Conservation (phyloP, 345 rosid genomes). For the Euphorbia lathyris region DNA sequence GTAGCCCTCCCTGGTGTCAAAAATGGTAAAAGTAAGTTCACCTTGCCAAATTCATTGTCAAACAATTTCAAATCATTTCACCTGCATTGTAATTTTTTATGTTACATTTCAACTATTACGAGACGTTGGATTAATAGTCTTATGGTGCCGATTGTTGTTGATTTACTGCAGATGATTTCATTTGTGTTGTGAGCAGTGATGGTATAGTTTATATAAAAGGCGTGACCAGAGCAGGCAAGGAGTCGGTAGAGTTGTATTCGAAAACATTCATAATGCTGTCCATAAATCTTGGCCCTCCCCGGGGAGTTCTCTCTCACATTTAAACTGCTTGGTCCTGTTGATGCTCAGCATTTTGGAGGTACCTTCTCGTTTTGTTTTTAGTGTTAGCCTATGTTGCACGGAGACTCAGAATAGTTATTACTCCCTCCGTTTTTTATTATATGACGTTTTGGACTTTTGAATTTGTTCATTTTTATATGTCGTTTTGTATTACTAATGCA, state of each 20-base stretch:
- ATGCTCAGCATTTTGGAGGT: slow-evolving; percentile 38
- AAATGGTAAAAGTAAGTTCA: slow-evolving; percentile 18
- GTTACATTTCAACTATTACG: no score
- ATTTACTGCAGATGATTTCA: slow-evolving; percentile 84
- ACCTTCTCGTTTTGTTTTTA: no score
- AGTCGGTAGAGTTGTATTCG: slow-evolving; percentile 42
- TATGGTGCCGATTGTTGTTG: no score
- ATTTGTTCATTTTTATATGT: no score
- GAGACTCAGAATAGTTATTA: no score
- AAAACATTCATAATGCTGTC: slow-evolving; percentile 58
- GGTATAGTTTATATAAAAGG: slow-evolving; percentile 61
- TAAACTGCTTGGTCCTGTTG: slow-evolving; percentile 74
- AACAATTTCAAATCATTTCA: neutral
- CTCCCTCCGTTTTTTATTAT: no score
- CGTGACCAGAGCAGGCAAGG: slow-evolving; percentile 62
- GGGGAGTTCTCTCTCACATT: slow-evolving; percentile 66
- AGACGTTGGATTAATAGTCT: no score
- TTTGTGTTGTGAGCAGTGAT: slow-evolving; percentile 49
- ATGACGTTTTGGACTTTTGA: no score
- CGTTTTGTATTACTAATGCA: no score
- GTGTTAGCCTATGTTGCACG: no score
- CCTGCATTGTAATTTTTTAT: neutral
- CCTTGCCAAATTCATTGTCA: neutral
- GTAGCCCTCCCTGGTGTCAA: slow-evolving; percentile 21
- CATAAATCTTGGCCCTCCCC: slow-evolving; percentile 62